These are phyloP conservation scores for Musa balbisiana DNA, from an alignment of 202 grass and related monocot genomes.

Conservation along the genomic window DNA sequence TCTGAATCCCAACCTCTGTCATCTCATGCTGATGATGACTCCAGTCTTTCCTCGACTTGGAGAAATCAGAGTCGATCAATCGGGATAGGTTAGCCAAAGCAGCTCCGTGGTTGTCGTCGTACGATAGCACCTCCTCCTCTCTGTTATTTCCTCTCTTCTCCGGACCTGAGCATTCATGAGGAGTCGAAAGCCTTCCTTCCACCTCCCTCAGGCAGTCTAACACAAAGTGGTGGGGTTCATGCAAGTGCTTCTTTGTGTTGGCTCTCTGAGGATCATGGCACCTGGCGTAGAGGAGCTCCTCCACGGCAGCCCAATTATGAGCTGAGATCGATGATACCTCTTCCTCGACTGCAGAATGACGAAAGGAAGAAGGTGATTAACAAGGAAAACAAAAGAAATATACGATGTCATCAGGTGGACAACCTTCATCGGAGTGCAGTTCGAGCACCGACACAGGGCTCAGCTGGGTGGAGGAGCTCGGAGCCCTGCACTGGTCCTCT, in stretches of 20 bases:
- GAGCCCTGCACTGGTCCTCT: conserved; percentile 24
- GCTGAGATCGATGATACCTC: conserved; percentile 55
- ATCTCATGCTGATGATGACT: conserved; percentile 31
- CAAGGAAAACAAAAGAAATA: not conserved
- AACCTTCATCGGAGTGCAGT: conserved; percentile 42
- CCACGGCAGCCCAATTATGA: conserved; percentile 21
- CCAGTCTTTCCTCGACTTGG: conserved; percentile 45
- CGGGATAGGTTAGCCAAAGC: conserved; percentile 49
- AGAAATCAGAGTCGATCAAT: conserved; percentile 59
- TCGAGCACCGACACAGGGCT: conserved; percentile 92
- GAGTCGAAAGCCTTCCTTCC: conserved; percentile 24
- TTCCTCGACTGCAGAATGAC: conserved; percentile 43
- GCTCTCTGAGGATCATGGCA: conserved; percentile 6
- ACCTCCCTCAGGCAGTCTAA: conserved; percentile 26
- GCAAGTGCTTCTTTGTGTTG: conserved; percentile 17
- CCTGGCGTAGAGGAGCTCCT: conserved; percentile 13
- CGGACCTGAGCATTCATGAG: conserved; percentile 26
- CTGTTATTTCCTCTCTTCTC: conserved; percentile 23
- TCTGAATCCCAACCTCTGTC: conserved; percentile 47
- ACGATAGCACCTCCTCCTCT: conserved; percentile 46
- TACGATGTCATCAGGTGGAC: conserved; percentile 11
- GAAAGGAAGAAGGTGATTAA: too few species aligned
- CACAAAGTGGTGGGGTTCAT: conserved; percentile 29
- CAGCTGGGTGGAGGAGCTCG: conserved; percentile 51
- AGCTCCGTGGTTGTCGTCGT: conserved; percentile 60